Evolutionary conservation across 2,329 filamentous ascomycete species (phyloP).

Genomic region (Monilinia fructicola): DNA sequence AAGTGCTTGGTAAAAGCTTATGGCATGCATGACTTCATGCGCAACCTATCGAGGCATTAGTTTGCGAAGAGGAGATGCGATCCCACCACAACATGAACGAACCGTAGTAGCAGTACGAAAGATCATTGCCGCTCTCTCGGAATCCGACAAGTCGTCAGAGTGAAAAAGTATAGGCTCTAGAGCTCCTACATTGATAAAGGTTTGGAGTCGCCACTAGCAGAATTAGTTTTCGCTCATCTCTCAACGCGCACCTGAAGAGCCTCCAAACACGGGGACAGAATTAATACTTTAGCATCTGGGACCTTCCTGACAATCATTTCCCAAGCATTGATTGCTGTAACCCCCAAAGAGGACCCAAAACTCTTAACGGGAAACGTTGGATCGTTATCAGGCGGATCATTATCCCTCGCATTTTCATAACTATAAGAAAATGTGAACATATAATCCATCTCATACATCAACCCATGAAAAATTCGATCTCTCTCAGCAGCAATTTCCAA

Average conservation of each 20-base stretch:
- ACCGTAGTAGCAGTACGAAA: conserved; percentile 13
- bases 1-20: conserved; percentile 13
- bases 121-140: neutral
- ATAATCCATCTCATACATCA: conserved; percentile 14
- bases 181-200: conserved; percentile 5
- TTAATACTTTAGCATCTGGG: neutral
- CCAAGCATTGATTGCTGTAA: conserved; percentile 2
- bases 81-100: neutral
- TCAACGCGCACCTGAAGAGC: neutral
- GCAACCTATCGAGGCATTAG: neutral
- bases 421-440: conserved; percentile 10
- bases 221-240: neutral
- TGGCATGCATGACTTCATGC: conserved; percentile 16
- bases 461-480: neutral
- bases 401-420: neutral
- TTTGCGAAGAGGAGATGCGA: neutral
- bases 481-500: neutral
- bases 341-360: neutral
- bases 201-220: conserved; percentile 1
- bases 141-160: neutral
- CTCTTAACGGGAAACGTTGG: neutral
- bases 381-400: neutral
- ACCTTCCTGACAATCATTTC: neutral
- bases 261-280: neutral
- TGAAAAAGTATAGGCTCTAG: neutral